Conservation (phyloP, 768 basidiomycete species). For the Mycena galopus region DNA sequence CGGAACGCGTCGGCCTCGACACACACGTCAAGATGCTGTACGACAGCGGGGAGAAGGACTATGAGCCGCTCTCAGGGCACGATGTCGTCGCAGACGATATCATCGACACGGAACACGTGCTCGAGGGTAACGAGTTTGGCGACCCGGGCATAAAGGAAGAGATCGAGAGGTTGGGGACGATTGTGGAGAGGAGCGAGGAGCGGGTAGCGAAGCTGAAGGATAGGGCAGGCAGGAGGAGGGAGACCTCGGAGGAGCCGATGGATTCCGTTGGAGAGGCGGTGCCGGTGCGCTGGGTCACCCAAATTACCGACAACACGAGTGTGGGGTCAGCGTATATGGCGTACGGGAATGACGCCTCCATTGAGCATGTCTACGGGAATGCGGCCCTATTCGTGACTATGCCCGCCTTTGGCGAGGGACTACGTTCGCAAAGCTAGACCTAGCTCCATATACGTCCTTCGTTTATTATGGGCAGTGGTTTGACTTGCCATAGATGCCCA, state of each 20-base stretch:
- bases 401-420: not conserved
- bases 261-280: not conserved
- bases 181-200: not conserved
- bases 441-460: too few species aligned
- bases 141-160: not conserved
- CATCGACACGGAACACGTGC: not conserved
- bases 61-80: not conserved
- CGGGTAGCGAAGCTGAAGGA: not conserved
- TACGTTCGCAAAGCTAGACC: too few species aligned
- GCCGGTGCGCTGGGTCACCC: not conserved
- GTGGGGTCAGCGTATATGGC: not conserved
- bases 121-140: not conserved
- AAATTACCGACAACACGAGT: not conserved
- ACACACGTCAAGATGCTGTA: not conserved
- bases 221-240: not conserved
- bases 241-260: not conserved
- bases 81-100: not conserved
- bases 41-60: not conserved
- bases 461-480: too few species aligned
- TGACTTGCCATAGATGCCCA: too few species aligned
- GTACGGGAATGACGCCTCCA: not conserved
- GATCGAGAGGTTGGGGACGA: not conserved
- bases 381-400: not conserved
- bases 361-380: not conserved
- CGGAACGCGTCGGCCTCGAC: not conserved